These are phyloP conservation scores for Kwoniella botswanensis DNA, from an alignment of 768 basidiomycete species.

Conservation along the genomic window DNA sequence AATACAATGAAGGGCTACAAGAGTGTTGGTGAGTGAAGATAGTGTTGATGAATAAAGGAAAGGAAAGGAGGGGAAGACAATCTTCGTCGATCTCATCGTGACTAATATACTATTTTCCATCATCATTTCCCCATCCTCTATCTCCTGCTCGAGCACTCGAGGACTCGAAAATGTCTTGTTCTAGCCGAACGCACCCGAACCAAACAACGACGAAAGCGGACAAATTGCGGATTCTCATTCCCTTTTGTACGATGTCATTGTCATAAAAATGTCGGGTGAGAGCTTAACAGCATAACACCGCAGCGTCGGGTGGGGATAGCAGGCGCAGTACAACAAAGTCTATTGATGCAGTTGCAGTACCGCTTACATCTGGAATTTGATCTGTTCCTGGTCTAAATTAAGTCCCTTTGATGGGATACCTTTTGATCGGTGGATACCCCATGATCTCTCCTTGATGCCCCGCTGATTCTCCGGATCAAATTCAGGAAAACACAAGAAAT, in stretches of 20 bases:
- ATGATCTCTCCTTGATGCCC: not conserved
- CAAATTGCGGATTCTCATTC: not conserved
- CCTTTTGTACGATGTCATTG: not conserved
- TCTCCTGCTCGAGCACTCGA: not conserved
- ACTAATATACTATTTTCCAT: constrained; percentile 1
- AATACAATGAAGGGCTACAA: not conserved
- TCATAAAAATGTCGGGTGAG: not conserved
- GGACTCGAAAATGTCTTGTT: not conserved
- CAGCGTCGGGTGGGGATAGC: too few relatives aligned
- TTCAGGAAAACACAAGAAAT: not conserved
- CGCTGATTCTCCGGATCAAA: constrained; percentile 9
- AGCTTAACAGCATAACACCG: not conserved
- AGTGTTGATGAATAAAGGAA: not conserved
- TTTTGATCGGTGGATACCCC: not conserved
- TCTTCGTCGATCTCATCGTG: not conserved
- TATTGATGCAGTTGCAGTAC: too few relatives aligned
- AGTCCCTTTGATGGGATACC: not conserved
- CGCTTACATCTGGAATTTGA: not conserved
- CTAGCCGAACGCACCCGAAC: constrained; percentile 14
- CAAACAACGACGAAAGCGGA: not conserved
- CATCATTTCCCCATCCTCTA: not conserved
- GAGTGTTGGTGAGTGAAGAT: not conserved
- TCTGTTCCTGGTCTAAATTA: not conserved
- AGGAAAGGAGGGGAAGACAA: not conserved
- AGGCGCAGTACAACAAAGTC: too few relatives aligned